Evolutionary conservation across 208 protist species (phyloP), one percentile per base, ranked within the genome.

Genomic region (Trypanosoma cruzi): DNA sequence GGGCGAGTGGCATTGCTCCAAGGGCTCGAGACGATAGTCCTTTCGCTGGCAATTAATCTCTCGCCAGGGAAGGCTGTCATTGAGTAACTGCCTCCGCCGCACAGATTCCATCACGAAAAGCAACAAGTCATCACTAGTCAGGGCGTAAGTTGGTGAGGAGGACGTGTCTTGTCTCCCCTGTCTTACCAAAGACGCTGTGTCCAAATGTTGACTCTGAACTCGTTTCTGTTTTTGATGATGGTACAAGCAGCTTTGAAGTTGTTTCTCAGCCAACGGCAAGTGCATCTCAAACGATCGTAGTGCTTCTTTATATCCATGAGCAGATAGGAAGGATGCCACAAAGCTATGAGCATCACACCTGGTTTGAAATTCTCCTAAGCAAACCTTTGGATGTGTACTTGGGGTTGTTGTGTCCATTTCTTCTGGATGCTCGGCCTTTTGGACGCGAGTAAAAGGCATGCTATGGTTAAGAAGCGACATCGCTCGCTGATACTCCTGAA

Each of bases 31-130:
- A 13, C 71, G 63, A 31, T 85, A 80, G 16, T 68, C 64, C 1
- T 48, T 75, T 8, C 58, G 32, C 44, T 71, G 62, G 48, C 82
- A 89, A 68, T 84, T 79, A 34, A 89, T 77, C 0, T 79, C 74
- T 2, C 80, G 71, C 83, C 86, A 92, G 10, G 83, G 82, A 48
- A 89, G 58, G n/a, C 75, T 89, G 74, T 89, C 86, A 62, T 92
- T 81, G 14, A 78, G 63, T 32, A 86, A 71, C 22, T 79, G 78
- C 7, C 64, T 67, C 2, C 77, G 82, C 28, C 86, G 71, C 16
- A 78, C 80, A 1, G 64, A 48, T 40, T 92, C 86, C 6, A 56
- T 59, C 28, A 56, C 73, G n/a, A 89, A 50, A 6, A 72, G 66
- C 16, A 63, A 37, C 37, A 71, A 61, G 40, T 73, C 67, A 44